Evolutionary conservation across 1,139 yeast species (phyloP).

Genomic region (Martiniozyma asiatica): DNA sequence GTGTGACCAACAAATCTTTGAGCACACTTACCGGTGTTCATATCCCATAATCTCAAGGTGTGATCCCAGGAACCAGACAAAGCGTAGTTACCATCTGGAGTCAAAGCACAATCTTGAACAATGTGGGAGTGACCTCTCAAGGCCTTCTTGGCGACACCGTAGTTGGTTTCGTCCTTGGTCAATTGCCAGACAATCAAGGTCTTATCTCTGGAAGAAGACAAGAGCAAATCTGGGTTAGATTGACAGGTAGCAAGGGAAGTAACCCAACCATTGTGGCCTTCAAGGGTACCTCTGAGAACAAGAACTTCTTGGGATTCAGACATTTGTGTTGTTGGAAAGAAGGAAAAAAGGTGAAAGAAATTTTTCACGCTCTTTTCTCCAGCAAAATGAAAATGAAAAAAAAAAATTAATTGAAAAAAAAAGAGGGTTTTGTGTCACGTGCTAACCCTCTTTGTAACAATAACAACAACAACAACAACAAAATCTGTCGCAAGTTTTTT

Average conservation of each 20-base stretch:
- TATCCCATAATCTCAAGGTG: slow-evolving; percentile 98
- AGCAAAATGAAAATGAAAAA: background rate
- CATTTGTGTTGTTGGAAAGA: slow-evolving; percentile 10
- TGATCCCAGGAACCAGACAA: slow-evolving; percentile 99
- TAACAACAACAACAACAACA: no score
- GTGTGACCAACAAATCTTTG: slow-evolving; percentile 97
- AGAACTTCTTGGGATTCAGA: slow-evolving; percentile 58
- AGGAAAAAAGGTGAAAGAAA: background rate
- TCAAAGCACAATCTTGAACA: slow-evolving; percentile 94
- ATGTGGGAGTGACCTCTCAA: slow-evolving; percentile 99
- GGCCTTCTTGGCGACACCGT: slow-evolving; percentile 97
- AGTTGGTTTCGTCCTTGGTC: slow-evolving; percentile 94
- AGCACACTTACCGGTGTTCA: slow-evolving; percentile 88
- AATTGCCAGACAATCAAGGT: slow-evolving; percentile 97
- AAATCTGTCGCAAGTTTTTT: no score
- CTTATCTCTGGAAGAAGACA: slow-evolving; percentile 99
- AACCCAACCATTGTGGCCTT: slow-evolving; percentile 89
- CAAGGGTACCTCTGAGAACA: slow-evolving; percentile 99
- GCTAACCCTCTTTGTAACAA: slow-evolving; percentile 2
- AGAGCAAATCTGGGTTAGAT: slow-evolving; percentile 95
- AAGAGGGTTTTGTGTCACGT: slow-evolving; percentile 3
- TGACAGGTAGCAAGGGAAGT: slow-evolving; percentile 97
- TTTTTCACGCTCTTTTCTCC: background rate
- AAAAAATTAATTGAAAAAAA: background rate
- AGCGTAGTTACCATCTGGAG: slow-evolving; percentile 98